phyloP scores from a whole-genome alignment of 306 rosid genomes.

The Cucurbita pepo region DNA sequence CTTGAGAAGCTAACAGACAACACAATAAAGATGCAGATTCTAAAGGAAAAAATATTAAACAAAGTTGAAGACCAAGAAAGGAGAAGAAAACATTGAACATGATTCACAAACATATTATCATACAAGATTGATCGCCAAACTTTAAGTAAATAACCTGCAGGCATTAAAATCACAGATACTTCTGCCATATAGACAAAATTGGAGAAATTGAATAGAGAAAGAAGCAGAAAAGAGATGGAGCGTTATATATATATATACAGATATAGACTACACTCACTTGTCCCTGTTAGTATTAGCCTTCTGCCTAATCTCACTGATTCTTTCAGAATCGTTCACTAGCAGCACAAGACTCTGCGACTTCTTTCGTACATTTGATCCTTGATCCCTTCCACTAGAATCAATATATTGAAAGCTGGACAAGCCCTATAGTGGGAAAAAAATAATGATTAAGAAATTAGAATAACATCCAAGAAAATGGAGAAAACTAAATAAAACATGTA shows the following conservation, averaged over 20 bases:
- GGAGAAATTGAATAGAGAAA: background rate
- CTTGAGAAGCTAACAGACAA: background rate
- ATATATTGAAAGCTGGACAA: conserved; percentile 69
- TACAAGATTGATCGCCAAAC: background rate
- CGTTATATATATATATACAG: background rate
- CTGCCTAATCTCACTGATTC: conserved; percentile 66
- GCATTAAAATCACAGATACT: background rate
- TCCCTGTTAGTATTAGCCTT: conserved; percentile 80
- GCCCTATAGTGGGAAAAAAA: conserved; percentile 24
- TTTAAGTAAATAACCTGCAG: background rate
- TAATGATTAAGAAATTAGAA: background rate
- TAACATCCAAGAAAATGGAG: background rate
- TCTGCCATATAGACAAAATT: background rate
- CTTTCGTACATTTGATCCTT: conserved; percentile 84
- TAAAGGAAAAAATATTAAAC: background rate
- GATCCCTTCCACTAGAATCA: conserved; percentile 89
- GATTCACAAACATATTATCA: background rate
- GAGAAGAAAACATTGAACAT: background rate
- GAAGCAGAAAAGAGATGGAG: background rate
- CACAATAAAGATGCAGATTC: background rate
- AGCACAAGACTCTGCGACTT: conserved; percentile 65
- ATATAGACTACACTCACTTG: conserved; percentile 35
- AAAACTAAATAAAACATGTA: background rate
- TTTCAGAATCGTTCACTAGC: conserved; percentile 80
- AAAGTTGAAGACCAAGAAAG: background rate